Percentiles rank a stretch among this genome's conserved stretches.
phyloP scores from a whole-genome alignment of 352 stramenopile species.

The Albugo candida region DNA sequence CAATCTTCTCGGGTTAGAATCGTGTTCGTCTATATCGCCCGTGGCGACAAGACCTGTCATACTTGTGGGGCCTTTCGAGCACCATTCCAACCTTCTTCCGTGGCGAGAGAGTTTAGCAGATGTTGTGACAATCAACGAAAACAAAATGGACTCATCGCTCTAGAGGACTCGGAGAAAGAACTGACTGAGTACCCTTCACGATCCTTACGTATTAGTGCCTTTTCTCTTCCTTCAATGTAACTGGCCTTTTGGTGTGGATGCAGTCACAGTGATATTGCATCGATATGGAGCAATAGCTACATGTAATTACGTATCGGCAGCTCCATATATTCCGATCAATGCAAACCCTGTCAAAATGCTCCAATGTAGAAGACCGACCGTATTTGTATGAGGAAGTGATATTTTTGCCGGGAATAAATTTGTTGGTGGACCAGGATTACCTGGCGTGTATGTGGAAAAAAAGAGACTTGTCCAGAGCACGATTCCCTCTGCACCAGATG shows the following conservation, averaged over 20 bases:
- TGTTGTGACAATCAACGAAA: constrained; percentile 14
- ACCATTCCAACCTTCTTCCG: constrained; percentile 85
- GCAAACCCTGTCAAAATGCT: constrained; percentile 58
- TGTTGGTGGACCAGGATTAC: constrained; percentile 66
- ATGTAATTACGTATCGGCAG: constrained; percentile 83
- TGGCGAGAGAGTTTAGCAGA: constrained; percentile 70
- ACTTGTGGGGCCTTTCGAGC: constrained; percentile 74
- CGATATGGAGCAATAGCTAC: constrained; percentile 56
- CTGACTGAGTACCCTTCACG: constrained; percentile 12
- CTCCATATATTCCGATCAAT: constrained; percentile 67
- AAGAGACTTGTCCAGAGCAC: constrained; percentile 23
- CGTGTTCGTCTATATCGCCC: not conserved
- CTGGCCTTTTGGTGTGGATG: constrained; percentile 61
- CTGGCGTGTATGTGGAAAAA: constrained; percentile 81
- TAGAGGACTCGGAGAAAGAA: constrained; percentile 14
- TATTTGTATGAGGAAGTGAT: constrained; percentile 64
- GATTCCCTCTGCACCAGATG: constrained; percentile 12
- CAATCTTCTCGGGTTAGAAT: not conserved
- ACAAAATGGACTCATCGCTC: constrained; percentile 15
- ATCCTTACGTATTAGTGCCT: constrained; percentile 28
- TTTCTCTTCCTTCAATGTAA: constrained; percentile 80
- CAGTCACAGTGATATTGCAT: constrained; percentile 41
- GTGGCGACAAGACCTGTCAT: constrained; percentile 24
- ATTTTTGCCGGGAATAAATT: constrained; percentile 86
- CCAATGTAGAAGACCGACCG: not conserved